These are phyloP conservation scores for Lathyrus aphaca DNA, from an alignment of 306 rosid species.

Conservation along the genomic window DNA sequence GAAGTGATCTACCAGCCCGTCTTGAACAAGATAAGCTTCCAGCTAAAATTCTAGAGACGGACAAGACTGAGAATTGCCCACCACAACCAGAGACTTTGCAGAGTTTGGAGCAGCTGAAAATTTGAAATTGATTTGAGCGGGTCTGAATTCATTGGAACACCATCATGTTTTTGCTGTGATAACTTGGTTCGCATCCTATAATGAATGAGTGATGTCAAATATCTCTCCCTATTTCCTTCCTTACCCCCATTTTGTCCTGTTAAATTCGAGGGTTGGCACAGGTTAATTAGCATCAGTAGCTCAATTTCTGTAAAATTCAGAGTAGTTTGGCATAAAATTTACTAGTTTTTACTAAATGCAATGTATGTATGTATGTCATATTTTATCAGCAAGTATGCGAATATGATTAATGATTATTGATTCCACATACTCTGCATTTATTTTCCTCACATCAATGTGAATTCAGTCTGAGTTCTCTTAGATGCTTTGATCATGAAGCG, in stretches of 20 bases:
- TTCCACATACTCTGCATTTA: slow-evolving; percentile 13
- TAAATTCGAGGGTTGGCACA: slow-evolving; percentile 59
- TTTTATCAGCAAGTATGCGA: slow-evolving; percentile 32
- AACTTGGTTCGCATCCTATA: slow-evolving; percentile 49
- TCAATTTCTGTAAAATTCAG: slow-evolving; percentile 53
- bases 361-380: slow-evolving; percentile 37
- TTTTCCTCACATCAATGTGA: not conserved
- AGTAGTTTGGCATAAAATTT: slow-evolving; percentile 48
- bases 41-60: slow-evolving; percentile 50
- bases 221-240: slow-evolving; percentile 41
- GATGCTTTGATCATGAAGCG: not conserved
- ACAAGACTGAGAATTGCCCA: slow-evolving; percentile 40
- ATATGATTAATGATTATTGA: slow-evolving; percentile 27
- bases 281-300: slow-evolving; percentile 65
- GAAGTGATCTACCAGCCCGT: slow-evolving; percentile 44
- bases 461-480: not conserved
- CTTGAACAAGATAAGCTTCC: slow-evolving; percentile 39
- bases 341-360: slow-evolving; percentile 26
- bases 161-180: slow-evolving; percentile 63
- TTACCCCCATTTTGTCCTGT: slow-evolving; percentile 56
- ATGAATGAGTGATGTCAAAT: slow-evolving; percentile 57
- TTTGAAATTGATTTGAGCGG: slow-evolving; percentile 53
- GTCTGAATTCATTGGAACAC: slow-evolving; percentile 47
- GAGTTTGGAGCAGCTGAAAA: slow-evolving; percentile 67
- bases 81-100: slow-evolving; percentile 50